phyloP scores from a whole-genome alignment of 164 flowering plant genomes.

The Malania oleifera region DNA sequence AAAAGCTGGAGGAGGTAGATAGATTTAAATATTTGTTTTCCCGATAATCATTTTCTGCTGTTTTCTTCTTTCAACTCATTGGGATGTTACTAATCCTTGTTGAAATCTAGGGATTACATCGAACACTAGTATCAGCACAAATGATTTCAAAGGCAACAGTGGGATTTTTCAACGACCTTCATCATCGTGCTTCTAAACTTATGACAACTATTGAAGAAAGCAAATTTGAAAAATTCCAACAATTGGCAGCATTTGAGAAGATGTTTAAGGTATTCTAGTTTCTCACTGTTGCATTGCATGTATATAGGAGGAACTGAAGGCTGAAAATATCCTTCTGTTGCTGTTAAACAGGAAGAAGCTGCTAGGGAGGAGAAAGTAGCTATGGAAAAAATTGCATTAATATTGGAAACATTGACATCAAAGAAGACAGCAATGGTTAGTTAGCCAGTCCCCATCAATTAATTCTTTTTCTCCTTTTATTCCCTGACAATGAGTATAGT shows the following conservation, averaged over 20 bases:
- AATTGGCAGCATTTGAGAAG: conserved; percentile 47
- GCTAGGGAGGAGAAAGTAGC: conserved; percentile 66
- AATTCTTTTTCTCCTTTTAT: not conserved
- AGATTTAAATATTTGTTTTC: not conserved
- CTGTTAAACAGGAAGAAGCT: conserved; percentile 61
- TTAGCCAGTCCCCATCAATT: not conserved
- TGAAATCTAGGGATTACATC: conserved; percentile 44
- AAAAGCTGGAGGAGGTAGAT: conserved; percentile 61
- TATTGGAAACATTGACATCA: conserved; percentile 43
- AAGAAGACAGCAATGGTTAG: conserved; percentile 56
- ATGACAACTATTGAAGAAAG: conserved; percentile 40
- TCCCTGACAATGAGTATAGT: not conserved
- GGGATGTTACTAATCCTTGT: not conserved
- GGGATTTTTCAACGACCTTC: conserved; percentile 46
- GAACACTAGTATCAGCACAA: conserved; percentile 54
- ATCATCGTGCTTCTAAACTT: conserved; percentile 42
- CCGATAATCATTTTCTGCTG: not conserved
- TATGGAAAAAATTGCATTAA: conserved; percentile 52
- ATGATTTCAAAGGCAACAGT: conserved; percentile 54
- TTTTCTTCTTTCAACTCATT: not conserved
- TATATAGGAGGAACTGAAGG: not conserved
- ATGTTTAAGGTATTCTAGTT: conserved; percentile 46
- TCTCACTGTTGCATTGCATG: not conserved
- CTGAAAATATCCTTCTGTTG: conserved; percentile 7
- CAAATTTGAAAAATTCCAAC: conserved; percentile 31